Base-by-base conservation (phyloP, 805 yeast species). In the Yarrowia sp. region DNA sequence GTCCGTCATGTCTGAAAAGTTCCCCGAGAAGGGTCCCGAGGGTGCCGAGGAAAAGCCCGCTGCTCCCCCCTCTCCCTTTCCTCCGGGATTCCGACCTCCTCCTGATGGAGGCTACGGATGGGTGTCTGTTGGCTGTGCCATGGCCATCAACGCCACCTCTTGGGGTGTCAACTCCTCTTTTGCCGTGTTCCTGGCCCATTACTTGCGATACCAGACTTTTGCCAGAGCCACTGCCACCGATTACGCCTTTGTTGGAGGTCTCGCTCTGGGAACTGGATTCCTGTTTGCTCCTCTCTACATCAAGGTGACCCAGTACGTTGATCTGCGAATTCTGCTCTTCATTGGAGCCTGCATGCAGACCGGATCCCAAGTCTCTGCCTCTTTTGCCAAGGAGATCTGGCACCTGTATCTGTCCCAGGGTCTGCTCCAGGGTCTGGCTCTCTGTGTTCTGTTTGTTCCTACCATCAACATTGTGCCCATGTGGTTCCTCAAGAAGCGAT, bases 331-430 rank as follows among this genome's bases (percentile, higher is more conserved):
- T 28, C 44, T 61, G 14, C 46, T 61, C 9, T 24, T 38, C 28
- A 33, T 61, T 26, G 64, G 64, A 16, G 56, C 56, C 9, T 28
- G 35, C 36, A 46, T 61, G 56, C 54, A 48, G 54, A 48, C 56
- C 12, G 64, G 64, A n/a, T 44, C 64, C 3, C 54, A 44, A 35
- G 21, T 61, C 7, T 33, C 64, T 8, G 64, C 64, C 16, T 61
- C 64, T 8, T 61, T 61, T 10, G 56, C 56, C 16, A 36, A 9
- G 16, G 12, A 76, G 21, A 69, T 80, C 12, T 83, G 85, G 85
- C 85, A 83, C 67, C 68, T 83, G 12, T 81, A 76, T 70, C 71
- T 83, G 64, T 79, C 85, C 7, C 86, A 83, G 70, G 87, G 87
- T 2, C 68, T 83, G 4, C 68, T 82, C 22, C 78, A 78, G 62